phyloP scores from a whole-genome alignment of 768 basidiomycete genomes.

The Mycena chlorophos region DNA sequence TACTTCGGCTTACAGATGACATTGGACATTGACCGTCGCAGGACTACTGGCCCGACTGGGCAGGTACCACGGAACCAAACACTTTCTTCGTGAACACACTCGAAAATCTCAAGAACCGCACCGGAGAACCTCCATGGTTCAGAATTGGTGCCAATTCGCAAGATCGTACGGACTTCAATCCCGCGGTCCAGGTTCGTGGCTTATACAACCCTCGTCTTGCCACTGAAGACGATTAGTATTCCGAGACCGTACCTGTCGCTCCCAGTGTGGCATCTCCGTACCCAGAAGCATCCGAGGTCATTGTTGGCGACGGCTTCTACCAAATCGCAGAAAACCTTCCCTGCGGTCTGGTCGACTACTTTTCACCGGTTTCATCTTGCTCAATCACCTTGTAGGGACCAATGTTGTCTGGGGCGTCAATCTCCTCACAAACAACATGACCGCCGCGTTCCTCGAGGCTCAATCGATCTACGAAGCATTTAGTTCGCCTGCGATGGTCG shows the following conservation, averaged over 20 bases:
- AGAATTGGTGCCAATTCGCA: slow-evolving; percentile 38
- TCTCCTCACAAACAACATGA: slow-evolving; percentile 37
- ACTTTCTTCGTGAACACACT: slow-evolving; percentile 43
- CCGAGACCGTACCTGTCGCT: slow-evolving; percentile 38
- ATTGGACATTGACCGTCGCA: slow-evolving; percentile 19
- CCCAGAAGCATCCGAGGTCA: slow-evolving; percentile 41
- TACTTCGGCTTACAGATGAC: too few relatives aligned
- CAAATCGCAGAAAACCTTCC: slow-evolving; percentile 40
- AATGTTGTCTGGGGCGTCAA: slow-evolving; percentile 51
- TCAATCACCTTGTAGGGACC: slow-evolving; percentile 30
- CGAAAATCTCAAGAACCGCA: slow-evolving; percentile 39
- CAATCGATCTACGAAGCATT: slow-evolving; percentile 37
- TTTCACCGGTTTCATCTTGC: not conserved
- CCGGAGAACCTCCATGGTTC: slow-evolving; percentile 39
- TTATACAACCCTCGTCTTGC: not conserved
- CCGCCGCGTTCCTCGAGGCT: slow-evolving; percentile 34
- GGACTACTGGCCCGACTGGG: slow-evolving; percentile 51
- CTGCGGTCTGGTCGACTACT: slow-evolving; percentile 21
- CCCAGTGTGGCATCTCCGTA: slow-evolving; percentile 40
- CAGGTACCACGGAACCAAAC: slow-evolving; percentile 38
- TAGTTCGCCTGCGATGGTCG: slow-evolving; percentile 26
- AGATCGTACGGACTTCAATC: slow-evolving; percentile 43
- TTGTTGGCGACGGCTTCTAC: slow-evolving; percentile 45
- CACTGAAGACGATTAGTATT: slow-evolving; percentile 27
- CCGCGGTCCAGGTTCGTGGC: slow-evolving; percentile 32